These are phyloP conservation scores for Naematelia aurantialba DNA, from an alignment of 768 basidiomycete species.

Conservation along the genomic window DNA sequence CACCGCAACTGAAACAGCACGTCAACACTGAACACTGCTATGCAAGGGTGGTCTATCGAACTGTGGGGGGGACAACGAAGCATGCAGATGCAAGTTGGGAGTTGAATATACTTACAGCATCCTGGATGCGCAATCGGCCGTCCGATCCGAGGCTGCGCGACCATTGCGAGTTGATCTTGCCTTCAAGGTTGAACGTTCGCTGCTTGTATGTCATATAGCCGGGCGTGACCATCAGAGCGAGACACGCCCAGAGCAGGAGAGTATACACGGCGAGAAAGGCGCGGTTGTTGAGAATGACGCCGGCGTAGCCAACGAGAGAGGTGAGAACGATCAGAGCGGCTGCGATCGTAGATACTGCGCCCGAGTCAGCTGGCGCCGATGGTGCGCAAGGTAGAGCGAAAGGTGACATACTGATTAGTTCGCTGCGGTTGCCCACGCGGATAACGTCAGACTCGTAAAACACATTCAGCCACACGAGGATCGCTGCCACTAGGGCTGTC, in stretches of 20 bases:
- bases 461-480: slow-evolving; percentile 74
- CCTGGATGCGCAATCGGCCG: slow-evolving; percentile 67
- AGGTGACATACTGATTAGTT: slow-evolving; percentile 57
- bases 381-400: neutral
- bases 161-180: slow-evolving; percentile 76
- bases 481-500: slow-evolving; percentile 61
- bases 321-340: slow-evolving; percentile 61
- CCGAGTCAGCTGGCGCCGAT: neutral
- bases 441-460: slow-evolving; percentile 68
- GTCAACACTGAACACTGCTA: neutral
- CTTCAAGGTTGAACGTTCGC: slow-evolving; percentile 72
- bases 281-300: slow-evolving; percentile 78
- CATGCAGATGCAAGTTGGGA: neutral
- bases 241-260: slow-evolving; percentile 68
- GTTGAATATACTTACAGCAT: slow-evolving; percentile 50
- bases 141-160: slow-evolving; percentile 59
- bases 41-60: neutral
- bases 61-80: neutral
- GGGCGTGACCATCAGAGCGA: slow-evolving; percentile 66
- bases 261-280: slow-evolving; percentile 72
- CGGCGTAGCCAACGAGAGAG: slow-evolving; percentile 70
- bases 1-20: slow-evolving; percentile 58
- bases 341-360: slow-evolving; percentile 62
- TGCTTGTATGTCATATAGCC: slow-evolving; percentile 76
- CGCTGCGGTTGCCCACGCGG: slow-evolving; percentile 64